Evolutionary conservation across 257 asterid genomes (phyloP).

Genomic region (Solanum chaucha): DNA sequence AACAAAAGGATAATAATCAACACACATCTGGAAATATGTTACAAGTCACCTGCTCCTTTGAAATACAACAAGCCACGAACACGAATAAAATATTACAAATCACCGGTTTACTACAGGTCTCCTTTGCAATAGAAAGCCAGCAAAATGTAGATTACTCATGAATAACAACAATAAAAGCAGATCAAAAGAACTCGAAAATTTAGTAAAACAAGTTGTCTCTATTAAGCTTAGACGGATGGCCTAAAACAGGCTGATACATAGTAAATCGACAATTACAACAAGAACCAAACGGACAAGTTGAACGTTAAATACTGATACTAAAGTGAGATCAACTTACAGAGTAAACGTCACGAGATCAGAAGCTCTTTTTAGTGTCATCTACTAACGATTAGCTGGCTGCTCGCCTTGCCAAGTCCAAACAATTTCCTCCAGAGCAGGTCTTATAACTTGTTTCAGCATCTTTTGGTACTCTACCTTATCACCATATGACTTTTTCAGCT

Average conservation of each 20-base stretch:
- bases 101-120: neutral
- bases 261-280: neutral
- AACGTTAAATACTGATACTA: neutral
- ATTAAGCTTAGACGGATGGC: neutral
- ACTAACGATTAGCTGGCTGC: constrained; percentile 1
- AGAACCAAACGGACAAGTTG: neutral
- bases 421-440: constrained; percentile 32
- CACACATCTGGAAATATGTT: too few species aligned
- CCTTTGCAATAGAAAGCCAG: neutral
- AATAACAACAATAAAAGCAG: neutral
- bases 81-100: neutral
- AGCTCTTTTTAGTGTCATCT: neutral
- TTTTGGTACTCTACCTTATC: constrained; percentile 40
- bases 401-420: constrained; percentile 54
- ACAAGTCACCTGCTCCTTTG: neutral
- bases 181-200: neutral
- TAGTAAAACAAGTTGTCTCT: neutral
- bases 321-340: neutral
- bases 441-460: constrained; percentile 25
- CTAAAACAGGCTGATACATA: neutral
- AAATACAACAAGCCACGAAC: neutral
- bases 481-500: constrained; percentile 52
- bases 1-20: too few species aligned
- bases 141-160: neutral
- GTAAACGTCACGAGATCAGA: neutral